Conservation (phyloP, 257 asterid genomes). For the Solanum bulbocastanum region DNA sequence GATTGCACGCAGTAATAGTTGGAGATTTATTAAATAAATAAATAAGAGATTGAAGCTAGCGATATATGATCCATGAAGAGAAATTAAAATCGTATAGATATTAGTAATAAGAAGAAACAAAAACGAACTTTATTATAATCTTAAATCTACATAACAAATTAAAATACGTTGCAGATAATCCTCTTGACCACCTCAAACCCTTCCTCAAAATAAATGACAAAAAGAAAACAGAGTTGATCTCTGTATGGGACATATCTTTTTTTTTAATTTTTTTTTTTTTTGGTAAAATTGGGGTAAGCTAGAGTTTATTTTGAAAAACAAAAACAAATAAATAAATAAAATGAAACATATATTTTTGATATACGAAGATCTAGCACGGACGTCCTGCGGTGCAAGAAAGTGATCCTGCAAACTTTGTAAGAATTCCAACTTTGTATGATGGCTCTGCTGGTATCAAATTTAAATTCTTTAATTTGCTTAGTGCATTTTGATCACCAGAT, state of each 20-base stretch:
- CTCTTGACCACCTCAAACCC: neutral
- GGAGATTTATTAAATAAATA: neutral
- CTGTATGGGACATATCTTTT: neutral
- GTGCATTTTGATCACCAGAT: conserved; percentile 30
- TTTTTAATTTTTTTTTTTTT: neutral
- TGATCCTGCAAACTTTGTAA: conserved; percentile 35
- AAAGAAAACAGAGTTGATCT: neutral
- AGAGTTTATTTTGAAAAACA: neutral
- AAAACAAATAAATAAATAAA: neutral
- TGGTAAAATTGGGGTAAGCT: neutral
- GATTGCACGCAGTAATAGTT: neutral
- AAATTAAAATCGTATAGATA: neutral
- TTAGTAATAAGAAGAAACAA: neutral
- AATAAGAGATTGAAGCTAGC: neutral
- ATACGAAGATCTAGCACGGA: conserved; percentile 14
- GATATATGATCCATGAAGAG: neutral
- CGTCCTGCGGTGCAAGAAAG: conserved; percentile 20
- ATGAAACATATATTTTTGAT: neutral
- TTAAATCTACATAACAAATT: neutral
- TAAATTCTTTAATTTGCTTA: conserved; percentile 2
- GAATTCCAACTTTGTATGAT: conserved; percentile 1
- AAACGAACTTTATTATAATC: neutral
- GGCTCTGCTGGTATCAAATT: conserved; percentile 18
- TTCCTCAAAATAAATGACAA: neutral
- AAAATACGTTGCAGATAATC: neutral